phyloP scores from a whole-genome alignment of 805 yeast genomes.

The Ogataea allantospora region DNA sequence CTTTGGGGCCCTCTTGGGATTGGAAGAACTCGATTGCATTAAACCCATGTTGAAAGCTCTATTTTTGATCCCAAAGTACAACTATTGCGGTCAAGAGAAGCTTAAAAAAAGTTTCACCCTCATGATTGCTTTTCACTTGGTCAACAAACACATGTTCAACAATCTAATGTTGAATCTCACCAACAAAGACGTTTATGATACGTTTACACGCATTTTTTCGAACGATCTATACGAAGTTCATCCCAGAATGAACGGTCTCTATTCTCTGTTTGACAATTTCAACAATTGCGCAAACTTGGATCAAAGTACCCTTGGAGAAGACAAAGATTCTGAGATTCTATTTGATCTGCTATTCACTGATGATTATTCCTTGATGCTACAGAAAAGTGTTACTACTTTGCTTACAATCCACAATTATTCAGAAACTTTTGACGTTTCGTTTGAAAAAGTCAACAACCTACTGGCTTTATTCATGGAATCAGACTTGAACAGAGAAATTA shows the following conservation, averaged over 20 bases:
- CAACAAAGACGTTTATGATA: constrained; percentile 11
- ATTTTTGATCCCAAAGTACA: constrained; percentile 14
- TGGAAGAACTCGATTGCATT: constrained; percentile 8
- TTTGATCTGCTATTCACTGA: constrained; percentile 12
- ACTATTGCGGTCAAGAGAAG: constrained; percentile 19
- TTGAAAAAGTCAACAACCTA: constrained; percentile 4
- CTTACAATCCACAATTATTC: constrained; percentile 8
- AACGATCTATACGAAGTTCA: constrained; percentile 3
- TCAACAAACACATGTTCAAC: constrained; percentile 19
- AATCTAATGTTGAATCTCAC: constrained; percentile 11
- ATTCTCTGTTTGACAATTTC: constrained; percentile 21
- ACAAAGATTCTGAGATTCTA: constrained; percentile 11
- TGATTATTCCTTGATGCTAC: constrained; percentile 4
- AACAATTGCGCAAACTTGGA: constrained; percentile 20
- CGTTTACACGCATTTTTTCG: constrained; percentile 12
- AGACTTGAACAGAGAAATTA: constrained; percentile 21
- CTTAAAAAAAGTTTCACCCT: constrained; percentile 23
- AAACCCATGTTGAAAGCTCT: constrained; percentile 16
- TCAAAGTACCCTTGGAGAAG: constrained; percentile 22
- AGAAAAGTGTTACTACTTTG: constrained; percentile 9
- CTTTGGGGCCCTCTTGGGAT: constrained; percentile 24
- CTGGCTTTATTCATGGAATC: constrained; percentile 9
- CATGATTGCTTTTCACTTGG: constrained; percentile 23
- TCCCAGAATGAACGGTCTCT: constrained; percentile 10
- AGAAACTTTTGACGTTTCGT: constrained; percentile 1